Evolutionary conservation across 2,329 filamentous ascomycete genomes (phyloP), one percentile per base, ranked within the genome.

Genomic region (Boeremia exigua): DNA sequence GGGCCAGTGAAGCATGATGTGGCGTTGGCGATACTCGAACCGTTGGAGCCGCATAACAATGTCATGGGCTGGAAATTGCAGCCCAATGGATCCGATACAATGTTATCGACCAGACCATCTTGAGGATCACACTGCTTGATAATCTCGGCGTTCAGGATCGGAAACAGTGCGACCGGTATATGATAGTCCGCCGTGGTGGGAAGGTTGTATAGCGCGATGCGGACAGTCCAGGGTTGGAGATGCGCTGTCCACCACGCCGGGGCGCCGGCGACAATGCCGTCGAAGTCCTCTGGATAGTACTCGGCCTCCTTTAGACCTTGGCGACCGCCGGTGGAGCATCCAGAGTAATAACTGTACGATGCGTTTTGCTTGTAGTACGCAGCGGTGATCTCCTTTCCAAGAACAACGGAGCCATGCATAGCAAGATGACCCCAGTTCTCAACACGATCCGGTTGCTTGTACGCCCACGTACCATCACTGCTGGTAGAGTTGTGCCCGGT

Each of bases 241-340:
- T 82, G 79, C 36, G 70, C 60, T 15, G 69, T 82, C 74, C 80
- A 83, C 81, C 81, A 84, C 0, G 82, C 77, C 9, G 79, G 74
- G 4, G 78, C 82, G 8, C 82, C 82, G 12, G 83, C 80, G n/a
- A 86, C 65, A 9, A 83, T 77, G 17, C 84, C 84, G 60, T 86
- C 83, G 52, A 86, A 86, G 56, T 86, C 83, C 0, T 80, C 74
- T 0, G 85, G 83, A 56, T 80, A 86, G 12, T 73, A 65, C 60
- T 87, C 79, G 0, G 82, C 79, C 6, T 80, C 79, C 48, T 82
- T 82, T 30, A 85, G 73, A 3, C 83, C 85, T 73, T 87, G 83
- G 0, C 85, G 77, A 0, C 86, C 85, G 6, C 86, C 86, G 0
- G 83, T 81, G 0, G 83, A 86, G 63, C 85, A 87, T 7, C 85